Conservation (phyloP, 2,329 filamentous ascomycete species). For the Delphinella strobiligena region DNA sequence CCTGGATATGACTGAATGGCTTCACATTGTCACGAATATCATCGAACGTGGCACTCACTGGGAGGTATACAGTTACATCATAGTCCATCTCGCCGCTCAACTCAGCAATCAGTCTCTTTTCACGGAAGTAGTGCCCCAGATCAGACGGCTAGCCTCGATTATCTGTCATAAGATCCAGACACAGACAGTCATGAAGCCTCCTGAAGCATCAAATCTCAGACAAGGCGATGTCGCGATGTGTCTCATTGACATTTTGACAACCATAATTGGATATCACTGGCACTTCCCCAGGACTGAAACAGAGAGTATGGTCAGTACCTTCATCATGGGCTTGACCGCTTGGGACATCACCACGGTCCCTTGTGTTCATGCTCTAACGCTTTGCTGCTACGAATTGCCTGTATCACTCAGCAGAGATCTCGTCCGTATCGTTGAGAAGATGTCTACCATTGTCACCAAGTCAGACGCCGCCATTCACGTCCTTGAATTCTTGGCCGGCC, state of each 20-base stretch:
- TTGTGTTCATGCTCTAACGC: slow-evolving; percentile 87
- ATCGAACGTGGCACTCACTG: slow-evolving; percentile 33
- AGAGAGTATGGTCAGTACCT: slow-evolving; percentile 77
- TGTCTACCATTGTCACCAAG: slow-evolving; percentile 93
- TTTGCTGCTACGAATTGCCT: slow-evolving; percentile 91
- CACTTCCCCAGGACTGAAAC: slow-evolving; percentile 75
- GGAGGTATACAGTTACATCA: slow-evolving; percentile 84
- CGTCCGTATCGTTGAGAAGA: slow-evolving; percentile 76
- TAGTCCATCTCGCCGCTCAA: slow-evolving; percentile 78
- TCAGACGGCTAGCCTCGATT: slow-evolving; percentile 62
- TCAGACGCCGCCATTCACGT: slow-evolving; percentile 87
- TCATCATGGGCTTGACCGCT: slow-evolving; percentile 62
- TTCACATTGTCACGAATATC: slow-evolving; percentile 9
- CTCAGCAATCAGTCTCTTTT: slow-evolving; percentile 85
- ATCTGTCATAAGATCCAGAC: slow-evolving; percentile 74
- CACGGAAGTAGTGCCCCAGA: slow-evolving; percentile 56
- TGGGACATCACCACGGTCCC: slow-evolving; percentile 57
- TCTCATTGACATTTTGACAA: slow-evolving; percentile 74
- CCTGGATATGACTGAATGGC: slow-evolving; percentile 9
- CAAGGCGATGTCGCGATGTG: slow-evolving; percentile 83
- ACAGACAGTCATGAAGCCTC: slow-evolving; percentile 70
- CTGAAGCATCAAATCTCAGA: slow-evolving; percentile 62
- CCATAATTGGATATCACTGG: slow-evolving; percentile 81
- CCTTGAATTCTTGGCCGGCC: slow-evolving; percentile 81
- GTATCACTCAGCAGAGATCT: slow-evolving; percentile 75